Evolutionary conservation across 2,329 filamentous ascomycete species (phyloP).

Genomic region (Sporothrix protearum): DNA sequence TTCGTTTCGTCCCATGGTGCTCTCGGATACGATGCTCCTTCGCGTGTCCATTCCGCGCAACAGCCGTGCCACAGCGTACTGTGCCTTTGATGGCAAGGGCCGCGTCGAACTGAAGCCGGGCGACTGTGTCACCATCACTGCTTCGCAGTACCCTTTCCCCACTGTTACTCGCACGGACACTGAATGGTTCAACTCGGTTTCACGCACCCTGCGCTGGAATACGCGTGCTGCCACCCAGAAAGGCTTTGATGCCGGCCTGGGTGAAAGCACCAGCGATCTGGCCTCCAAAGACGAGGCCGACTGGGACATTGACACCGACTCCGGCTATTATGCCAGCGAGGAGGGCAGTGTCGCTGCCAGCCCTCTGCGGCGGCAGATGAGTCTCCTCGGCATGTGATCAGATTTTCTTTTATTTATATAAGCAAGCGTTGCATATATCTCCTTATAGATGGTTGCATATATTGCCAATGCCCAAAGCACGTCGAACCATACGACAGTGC

Average conservation of each 20-base stretch:
- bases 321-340: conserved; percentile 66
- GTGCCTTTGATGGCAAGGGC: conserved; percentile 95
- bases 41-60: conserved; percentile 80
- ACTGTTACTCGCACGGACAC: conserved; percentile 85
- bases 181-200: conserved; percentile 97
- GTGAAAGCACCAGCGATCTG: conserved; percentile 41
- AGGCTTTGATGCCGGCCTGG: conserved; percentile 61
- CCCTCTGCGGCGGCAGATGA: conserved; percentile 70
- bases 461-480: neutral
- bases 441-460: neutral
- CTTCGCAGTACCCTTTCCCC: conserved; percentile 94
- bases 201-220: conserved; percentile 91
- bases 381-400: conserved; percentile 59
- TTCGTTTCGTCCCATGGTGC: conserved; percentile 95
- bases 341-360: conserved; percentile 66
- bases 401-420: neutral
- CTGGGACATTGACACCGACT: conserved; percentile 96
- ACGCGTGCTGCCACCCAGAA: conserved; percentile 89
- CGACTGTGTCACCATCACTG: conserved; percentile 93
- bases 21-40: conserved; percentile 90
- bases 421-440: neutral
- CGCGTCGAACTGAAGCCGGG: conserved; percentile 89
- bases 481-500: neutral
- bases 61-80: conserved; percentile 90
- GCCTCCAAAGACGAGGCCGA: conserved; percentile 57